Evolutionary conservation across 2,329 filamentous ascomycete species (phyloP).

Genomic region (Epichloe aotearoae): DNA sequence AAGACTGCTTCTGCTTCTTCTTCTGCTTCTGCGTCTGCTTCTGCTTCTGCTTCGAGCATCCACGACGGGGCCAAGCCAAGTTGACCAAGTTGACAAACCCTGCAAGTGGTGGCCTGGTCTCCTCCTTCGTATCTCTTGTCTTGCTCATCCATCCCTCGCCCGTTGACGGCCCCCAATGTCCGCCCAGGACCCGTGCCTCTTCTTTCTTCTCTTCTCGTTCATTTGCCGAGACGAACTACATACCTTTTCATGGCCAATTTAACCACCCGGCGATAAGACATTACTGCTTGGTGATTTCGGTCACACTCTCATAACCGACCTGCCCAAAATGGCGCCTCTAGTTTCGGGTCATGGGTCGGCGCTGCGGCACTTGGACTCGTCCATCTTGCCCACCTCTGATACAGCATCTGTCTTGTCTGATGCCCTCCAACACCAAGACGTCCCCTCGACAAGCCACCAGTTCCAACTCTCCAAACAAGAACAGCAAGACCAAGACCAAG

Average conservation of each 20-base stretch:
- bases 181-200: not conserved
- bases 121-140: not conserved
- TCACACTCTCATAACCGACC: conserved; percentile 4
- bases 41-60: not conserved
- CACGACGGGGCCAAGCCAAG: not conserved
- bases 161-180: conserved; percentile 3
- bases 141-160: conserved; percentile 1
- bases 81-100: not conserved
- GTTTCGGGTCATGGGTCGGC: conserved; percentile 4
- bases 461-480: conserved; percentile 1
- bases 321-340: conserved; percentile 13
- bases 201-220: conserved; percentile 1
- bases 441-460: conserved; percentile 1
- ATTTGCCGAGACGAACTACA: conserved; percentile 5
- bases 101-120: not conserved
- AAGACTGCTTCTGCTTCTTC: too few relatives aligned
- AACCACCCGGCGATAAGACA: conserved; percentile 9
- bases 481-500: not conserved
- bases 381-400: conserved; percentile 18
- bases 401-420: conserved; percentile 26
- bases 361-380: conserved; percentile 2
- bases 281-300: conserved; percentile 6
- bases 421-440: conserved; percentile 9
- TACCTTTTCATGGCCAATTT: conserved; percentile 10
- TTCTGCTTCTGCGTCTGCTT: too few relatives aligned